Conservation (phyloP, 2,329 filamentous ascomycete genomes). For the Xylariales sp. region DNA sequence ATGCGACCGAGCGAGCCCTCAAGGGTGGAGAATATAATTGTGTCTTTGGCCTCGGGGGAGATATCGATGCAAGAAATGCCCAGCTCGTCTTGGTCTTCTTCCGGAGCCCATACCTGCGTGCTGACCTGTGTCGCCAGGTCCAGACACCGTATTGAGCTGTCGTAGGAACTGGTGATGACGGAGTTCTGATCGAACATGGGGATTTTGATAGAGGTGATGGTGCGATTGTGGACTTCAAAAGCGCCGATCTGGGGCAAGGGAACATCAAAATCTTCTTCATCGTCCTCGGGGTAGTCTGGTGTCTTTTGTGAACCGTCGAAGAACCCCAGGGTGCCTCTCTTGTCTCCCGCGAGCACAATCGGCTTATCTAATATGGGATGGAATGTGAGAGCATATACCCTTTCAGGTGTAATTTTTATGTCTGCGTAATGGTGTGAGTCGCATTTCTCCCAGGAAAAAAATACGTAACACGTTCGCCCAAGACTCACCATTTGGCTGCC, state of each 20-base stretch:
- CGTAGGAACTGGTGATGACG: conserved; percentile 89
- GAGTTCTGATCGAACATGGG: conserved; percentile 77
- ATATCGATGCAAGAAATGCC: conserved; percentile 89
- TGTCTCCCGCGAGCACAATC: conserved; percentile 92
- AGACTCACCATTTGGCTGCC: conserved; percentile 78
- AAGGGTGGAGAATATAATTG: conserved; percentile 88
- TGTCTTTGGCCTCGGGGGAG: conserved; percentile 73
- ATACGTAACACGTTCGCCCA: not conserved
- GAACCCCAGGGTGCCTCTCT: conserved; percentile 88
- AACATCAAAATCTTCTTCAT: conserved; percentile 74
- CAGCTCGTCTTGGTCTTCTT: conserved; percentile 75
- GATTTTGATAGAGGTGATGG: conserved; percentile 87
- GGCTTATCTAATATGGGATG: conserved; percentile 89
- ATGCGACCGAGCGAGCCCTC: conserved; percentile 83
- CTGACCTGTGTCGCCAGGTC: conserved; percentile 85
- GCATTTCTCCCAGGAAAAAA: not conserved
- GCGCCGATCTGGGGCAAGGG: conserved; percentile 84
- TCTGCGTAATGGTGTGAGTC: conserved; percentile 59
- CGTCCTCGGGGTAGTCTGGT: conserved; percentile 63
- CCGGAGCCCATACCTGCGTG: conserved; percentile 82
- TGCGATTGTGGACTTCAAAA: conserved; percentile 89
- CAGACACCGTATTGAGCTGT: conserved; percentile 88
- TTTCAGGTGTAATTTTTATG: conserved; percentile 90
- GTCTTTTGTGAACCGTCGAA: conserved; percentile 85
- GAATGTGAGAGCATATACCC: conserved; percentile 87